These are phyloP conservation scores for Diaporthe citri DNA, from an alignment of 2,329 filamentous ascomycete genomes.

Conservation along the genomic window DNA sequence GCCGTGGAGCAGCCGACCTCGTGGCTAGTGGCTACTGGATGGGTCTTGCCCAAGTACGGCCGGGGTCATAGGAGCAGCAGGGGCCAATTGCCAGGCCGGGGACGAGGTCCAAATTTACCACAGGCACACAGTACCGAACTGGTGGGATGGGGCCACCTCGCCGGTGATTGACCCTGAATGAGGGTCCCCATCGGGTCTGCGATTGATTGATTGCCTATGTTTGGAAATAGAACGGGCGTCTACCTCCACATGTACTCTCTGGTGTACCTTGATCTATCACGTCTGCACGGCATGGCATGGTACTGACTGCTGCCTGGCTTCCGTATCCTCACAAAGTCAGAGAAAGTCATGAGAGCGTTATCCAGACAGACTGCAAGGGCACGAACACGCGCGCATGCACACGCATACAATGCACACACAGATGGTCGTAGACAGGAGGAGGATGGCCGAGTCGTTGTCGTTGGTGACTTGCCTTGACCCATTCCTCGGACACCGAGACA, in stretches of 20 bases:
- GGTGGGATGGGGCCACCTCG: constrained; percentile 21
- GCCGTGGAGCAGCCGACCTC: constrained; percentile 22
- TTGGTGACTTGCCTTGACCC: constrained; percentile 16
- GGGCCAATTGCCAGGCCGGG: constrained; percentile 18
- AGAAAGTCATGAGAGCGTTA: not conserved
- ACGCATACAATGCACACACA: too few species aligned
- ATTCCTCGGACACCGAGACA: constrained; percentile 16
- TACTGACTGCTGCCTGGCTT: not conserved
- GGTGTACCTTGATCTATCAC: not conserved
- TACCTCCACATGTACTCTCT: not conserved
- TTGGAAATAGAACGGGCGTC: constrained; percentile 5
- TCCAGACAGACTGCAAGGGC: not conserved
- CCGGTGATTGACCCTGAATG: constrained; percentile 31
- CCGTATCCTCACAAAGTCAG: not conserved
- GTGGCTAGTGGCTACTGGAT: constrained; percentile 24
- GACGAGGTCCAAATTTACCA: constrained; percentile 27
- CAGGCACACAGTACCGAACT: constrained; percentile 26
- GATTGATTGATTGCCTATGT: constrained; percentile 32
- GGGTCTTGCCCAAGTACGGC: not conserved
- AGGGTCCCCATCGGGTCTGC: constrained; percentile 23
- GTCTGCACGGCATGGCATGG: not conserved
- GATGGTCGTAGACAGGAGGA: not conserved
- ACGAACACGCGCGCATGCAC: too few species aligned
- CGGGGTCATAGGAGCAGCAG: not conserved
- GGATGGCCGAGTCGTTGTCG: not conserved